phyloP scores from a whole-genome alignment of 176 grass and related monocot genomes.

The Aegilops umbellulata region DNA sequence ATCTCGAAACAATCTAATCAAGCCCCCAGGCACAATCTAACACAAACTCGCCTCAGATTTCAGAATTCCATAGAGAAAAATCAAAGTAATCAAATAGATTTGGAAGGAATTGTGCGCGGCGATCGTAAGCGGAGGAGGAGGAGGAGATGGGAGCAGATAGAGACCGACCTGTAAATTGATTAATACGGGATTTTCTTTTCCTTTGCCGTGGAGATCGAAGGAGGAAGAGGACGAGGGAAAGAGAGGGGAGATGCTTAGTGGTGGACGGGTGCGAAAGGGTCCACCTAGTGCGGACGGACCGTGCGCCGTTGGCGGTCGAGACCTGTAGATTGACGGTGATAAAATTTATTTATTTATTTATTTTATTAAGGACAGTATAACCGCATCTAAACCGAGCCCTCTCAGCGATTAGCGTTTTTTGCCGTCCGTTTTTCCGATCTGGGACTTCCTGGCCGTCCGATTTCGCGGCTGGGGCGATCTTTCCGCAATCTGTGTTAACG shows the following conservation, averaged over 20 bases:
- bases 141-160: background rate
- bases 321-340: no score
- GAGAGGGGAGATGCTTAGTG: background rate
- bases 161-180: constrained; percentile 10
- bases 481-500: no score
- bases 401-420: no score
- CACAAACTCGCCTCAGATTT: constrained; percentile 11
- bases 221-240: background rate
- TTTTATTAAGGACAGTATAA: no score
- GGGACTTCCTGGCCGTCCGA: no score
- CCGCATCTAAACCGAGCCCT: no score
- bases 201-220: background rate
- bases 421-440: no score
- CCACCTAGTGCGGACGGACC: constrained; percentile 21
- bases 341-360: no score
- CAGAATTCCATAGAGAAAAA: background rate
- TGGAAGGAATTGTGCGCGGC: background rate
- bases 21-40: constrained; percentile 17
- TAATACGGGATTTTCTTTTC: background rate
- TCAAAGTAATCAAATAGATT: background rate
- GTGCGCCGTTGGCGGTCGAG: background rate
- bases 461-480: no score
- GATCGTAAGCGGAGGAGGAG: constrained; percentile 7
- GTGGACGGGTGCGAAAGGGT: background rate
- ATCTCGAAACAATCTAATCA: constrained; percentile 32